phyloP scores from a whole-genome alignment of 768 basidiomycete species.

The Russula emetica region DNA sequence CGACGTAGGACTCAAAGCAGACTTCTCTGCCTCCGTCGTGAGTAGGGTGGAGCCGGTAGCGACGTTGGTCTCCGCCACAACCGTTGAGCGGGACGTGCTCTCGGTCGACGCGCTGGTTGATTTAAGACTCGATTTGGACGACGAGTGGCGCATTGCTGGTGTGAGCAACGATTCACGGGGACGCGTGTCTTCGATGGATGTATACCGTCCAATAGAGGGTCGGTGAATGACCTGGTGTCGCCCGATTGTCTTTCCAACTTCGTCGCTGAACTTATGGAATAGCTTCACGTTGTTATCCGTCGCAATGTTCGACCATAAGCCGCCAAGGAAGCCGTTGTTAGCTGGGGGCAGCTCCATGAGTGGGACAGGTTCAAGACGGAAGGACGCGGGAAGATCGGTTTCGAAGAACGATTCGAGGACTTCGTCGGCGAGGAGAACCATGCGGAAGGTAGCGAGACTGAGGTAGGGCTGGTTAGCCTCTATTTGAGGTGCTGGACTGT shows the following conservation, averaged over 20 bases:
- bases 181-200: slow-evolving; percentile 80
- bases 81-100: slow-evolving; percentile 32
- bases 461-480: slow-evolving; percentile 87
- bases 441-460: slow-evolving; percentile 94
- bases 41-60: neutral
- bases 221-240: slow-evolving; percentile 80
- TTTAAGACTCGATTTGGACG: slow-evolving; percentile 51
- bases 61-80: slow-evolving; percentile 1
- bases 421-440: slow-evolving; percentile 97
- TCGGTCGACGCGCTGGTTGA: slow-evolving; percentile 29
- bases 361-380: slow-evolving; percentile 68
- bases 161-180: slow-evolving; percentile 83
- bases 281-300: slow-evolving; percentile 91
- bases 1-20: slow-evolving; percentile 29
- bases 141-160: slow-evolving; percentile 56
- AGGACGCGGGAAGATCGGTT: slow-evolving; percentile 83
- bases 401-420: slow-evolving; percentile 96
- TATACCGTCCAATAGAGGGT: slow-evolving; percentile 84
- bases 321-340: slow-evolving; percentile 66
- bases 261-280: slow-evolving; percentile 89
- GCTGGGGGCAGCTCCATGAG: slow-evolving; percentile 61
- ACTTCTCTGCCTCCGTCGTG: slow-evolving; percentile 32
- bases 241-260: slow-evolving; percentile 90
- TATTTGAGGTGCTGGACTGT: slow-evolving; percentile 44
- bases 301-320: slow-evolving; percentile 85